Percentiles rank a stretch among this genome's conserved stretches.
Conservation (phyloP, 2,329 filamentous ascomycete genomes). For the Thelonectria discophora region DNA sequence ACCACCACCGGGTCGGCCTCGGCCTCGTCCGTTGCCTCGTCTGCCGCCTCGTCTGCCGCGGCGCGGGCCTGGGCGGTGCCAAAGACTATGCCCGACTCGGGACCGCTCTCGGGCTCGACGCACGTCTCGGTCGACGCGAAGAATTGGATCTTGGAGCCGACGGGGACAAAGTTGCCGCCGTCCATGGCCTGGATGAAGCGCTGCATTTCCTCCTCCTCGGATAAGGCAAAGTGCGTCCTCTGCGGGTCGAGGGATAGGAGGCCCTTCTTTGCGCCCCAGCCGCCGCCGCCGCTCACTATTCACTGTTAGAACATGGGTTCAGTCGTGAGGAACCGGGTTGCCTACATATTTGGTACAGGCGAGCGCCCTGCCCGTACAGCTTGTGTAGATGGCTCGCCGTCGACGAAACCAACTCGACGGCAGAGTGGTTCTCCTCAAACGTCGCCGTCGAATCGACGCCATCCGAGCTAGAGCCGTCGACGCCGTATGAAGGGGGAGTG, state of each 20-base stretch:
- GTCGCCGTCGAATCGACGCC: slow-evolving; percentile 37
- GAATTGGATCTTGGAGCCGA: slow-evolving; percentile 74
- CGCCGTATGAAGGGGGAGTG: slow-evolving; percentile 55
- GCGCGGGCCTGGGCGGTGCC: slow-evolving; percentile 39
- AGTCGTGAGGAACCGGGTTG: background rate
- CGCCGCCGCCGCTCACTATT: slow-evolving; percentile 79
- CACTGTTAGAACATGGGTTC: slow-evolving; percentile 27
- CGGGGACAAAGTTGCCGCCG: slow-evolving; percentile 63
- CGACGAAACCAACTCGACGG: slow-evolving; percentile 33
- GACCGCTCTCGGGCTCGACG: slow-evolving; percentile 31
- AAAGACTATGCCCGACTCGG: slow-evolving; percentile 42
- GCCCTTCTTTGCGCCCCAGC: slow-evolving; percentile 84
- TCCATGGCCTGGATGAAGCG: slow-evolving; percentile 62
- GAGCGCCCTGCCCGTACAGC: slow-evolving; percentile 54
- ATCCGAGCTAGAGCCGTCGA: slow-evolving; percentile 10
- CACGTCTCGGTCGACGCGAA: slow-evolving; percentile 56
- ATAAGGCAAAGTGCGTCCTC: slow-evolving; percentile 55
- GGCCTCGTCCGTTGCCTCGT: slow-evolving; percentile 1
- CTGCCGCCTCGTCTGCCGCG: slow-evolving; percentile 17
- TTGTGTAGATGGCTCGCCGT: slow-evolving; percentile 44
- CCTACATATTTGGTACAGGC: slow-evolving; percentile 54
- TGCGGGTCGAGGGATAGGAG: slow-evolving; percentile 81
- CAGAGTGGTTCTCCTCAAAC: slow-evolving; percentile 31
- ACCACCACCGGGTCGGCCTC: slow-evolving; percentile 29
- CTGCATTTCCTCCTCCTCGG: slow-evolving; percentile 61